These are phyloP conservation scores for Crithidia expoeki DNA, from an alignment of 208 protist genomes.

Conservation along the genomic window DNA sequence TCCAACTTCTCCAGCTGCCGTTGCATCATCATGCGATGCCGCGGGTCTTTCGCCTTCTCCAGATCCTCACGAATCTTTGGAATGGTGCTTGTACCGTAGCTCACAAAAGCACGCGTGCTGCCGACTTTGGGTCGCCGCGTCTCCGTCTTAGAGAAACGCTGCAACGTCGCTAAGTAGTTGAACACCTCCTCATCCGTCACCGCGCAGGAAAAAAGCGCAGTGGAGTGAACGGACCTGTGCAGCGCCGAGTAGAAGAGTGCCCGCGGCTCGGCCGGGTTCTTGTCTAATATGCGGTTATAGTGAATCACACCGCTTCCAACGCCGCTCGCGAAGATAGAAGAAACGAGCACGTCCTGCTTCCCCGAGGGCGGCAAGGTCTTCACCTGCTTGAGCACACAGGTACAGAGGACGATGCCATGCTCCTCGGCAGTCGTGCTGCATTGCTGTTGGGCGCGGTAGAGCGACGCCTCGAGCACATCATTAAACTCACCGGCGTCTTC, in stretches of 20 bases:
- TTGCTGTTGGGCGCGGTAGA: slow-evolving; percentile 34
- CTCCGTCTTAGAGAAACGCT: slow-evolving; percentile 71
- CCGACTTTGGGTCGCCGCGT: slow-evolving; percentile 64
- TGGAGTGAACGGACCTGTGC: slow-evolving; percentile 63
- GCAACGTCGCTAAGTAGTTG: slow-evolving; percentile 52
- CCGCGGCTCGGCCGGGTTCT: slow-evolving; percentile 81
- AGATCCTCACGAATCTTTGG: slow-evolving; percentile 57
- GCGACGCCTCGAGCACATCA: slow-evolving; percentile 50
- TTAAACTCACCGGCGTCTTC: slow-evolving; percentile 71
- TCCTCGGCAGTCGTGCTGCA: slow-evolving; percentile 33
- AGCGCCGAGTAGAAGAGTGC: slow-evolving; percentile 77
- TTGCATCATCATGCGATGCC: slow-evolving; percentile 41
- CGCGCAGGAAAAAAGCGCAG: slow-evolving; percentile 47
- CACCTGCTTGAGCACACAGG: slow-evolving; percentile 73
- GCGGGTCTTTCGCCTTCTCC: slow-evolving; percentile 36
- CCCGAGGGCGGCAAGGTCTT: slow-evolving; percentile 29
- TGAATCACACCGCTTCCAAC: slow-evolving; percentile 74
- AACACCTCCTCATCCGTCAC: slow-evolving; percentile 35
- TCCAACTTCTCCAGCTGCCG: slow-evolving; percentile 54
- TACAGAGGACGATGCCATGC: slow-evolving; percentile 72
- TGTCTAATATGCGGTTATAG: slow-evolving; percentile 82
- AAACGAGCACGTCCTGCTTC: slow-evolving; percentile 68
- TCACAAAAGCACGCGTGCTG: slow-evolving; percentile 54
- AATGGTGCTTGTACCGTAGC: slow-evolving; percentile 48
- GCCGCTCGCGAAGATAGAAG: slow-evolving; percentile 74